These are phyloP conservation scores for Volvox africanus DNA, from an alignment of 139 green algal species.

Conservation along the genomic window DNA sequence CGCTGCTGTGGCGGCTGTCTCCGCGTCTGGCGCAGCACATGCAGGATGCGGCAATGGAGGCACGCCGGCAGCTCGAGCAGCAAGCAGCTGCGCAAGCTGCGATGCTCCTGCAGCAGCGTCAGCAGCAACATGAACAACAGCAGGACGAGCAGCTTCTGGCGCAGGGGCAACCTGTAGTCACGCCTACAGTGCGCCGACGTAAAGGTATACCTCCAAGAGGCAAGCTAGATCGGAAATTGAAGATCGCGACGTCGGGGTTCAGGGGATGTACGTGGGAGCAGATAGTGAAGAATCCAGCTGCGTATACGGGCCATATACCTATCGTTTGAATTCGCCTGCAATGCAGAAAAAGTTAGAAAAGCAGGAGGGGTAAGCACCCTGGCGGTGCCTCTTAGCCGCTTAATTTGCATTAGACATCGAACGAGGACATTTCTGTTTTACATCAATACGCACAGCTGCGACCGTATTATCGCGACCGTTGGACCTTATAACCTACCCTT, in stretches of 20 bases:
- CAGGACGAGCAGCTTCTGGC: too few relatives aligned
- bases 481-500: too few relatives aligned
- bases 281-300: too few relatives aligned
- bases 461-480: neutral
- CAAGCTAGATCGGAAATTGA: neutral
- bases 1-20: constrained; percentile 68
- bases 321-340: too few relatives aligned
- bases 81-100: constrained; percentile 10
- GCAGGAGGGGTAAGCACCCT: too few relatives aligned
- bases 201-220: neutral
- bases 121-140: neutral
- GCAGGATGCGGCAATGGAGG: constrained; percentile 25
- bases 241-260: too few relatives aligned
- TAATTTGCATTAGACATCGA: too few relatives aligned
- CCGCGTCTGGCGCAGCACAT: constrained; percentile 39
- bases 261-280: too few relatives aligned
- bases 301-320: too few relatives aligned
- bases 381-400: too few relatives aligned
- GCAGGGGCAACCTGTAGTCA: neutral
- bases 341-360: too few relatives aligned
- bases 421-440: too few relatives aligned
- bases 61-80: constrained; percentile 16
- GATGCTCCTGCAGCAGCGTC: neutral
- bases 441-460: neutral
- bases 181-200: neutral